phyloP scores from a whole-genome alignment of 225 moss, liverwort and hornwort species.

The Climacium dendroides region DNA sequence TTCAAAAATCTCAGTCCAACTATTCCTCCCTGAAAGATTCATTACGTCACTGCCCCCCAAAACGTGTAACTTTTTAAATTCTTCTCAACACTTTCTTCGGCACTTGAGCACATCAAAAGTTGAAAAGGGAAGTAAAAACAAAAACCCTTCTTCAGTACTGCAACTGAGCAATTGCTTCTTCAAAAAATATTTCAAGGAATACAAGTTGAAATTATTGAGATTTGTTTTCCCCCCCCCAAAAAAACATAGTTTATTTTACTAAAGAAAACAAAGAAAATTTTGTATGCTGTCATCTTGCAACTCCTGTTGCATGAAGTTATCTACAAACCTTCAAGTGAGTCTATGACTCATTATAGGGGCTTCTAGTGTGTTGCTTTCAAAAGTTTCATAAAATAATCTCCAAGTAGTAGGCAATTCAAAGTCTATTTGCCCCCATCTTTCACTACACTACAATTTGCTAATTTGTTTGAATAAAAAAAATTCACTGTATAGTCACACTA shows the following conservation, averaged over 20 bases:
- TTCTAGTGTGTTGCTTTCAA: not conserved
- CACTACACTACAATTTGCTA: not conserved
- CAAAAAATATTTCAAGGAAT: not conserved
- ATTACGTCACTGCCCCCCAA: not conserved
- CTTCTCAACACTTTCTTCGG: not conserved
- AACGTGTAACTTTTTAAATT: not conserved
- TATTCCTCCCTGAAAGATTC: not conserved
- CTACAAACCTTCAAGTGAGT: not conserved
- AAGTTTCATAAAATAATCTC: not conserved
- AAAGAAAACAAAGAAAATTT: too few species aligned
- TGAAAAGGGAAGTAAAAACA: not conserved
- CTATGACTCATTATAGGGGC: too few species aligned
- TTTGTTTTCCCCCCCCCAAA: not conserved
- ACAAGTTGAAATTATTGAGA: not conserved
- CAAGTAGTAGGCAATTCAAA: not conserved
- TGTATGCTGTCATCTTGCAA: not conserved
- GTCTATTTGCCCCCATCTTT: not conserved
- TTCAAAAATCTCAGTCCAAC: too few species aligned
- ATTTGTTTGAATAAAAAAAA: too few species aligned
- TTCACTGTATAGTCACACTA: not conserved
- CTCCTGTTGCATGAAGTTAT: not conserved
- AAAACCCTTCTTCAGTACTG: too few species aligned
- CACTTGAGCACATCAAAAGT: not conserved
- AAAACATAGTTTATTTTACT: not conserved
- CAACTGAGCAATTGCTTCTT: not conserved